Evolutionary conservation across 495 filamentous ascomycete species (phyloP).

Genomic region (Melanomma pulvis-pyrius): DNA sequence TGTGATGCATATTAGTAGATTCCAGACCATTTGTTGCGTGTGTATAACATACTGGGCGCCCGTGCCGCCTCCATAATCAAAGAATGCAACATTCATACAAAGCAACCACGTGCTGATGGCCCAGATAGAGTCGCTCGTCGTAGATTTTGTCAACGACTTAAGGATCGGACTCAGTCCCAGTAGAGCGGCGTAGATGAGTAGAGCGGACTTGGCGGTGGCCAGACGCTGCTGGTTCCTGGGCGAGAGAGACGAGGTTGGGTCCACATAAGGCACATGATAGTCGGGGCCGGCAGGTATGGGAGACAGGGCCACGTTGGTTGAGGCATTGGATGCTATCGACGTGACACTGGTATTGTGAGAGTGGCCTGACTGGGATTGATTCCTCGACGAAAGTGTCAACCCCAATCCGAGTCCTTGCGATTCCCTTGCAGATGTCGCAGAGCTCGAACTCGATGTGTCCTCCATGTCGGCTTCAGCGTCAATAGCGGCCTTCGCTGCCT

Average conservation of each 20-base stretch:
- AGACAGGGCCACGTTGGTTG: conserved; percentile 10
- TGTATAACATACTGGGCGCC: conserved; percentile 54
- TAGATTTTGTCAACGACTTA: conserved; percentile 89
- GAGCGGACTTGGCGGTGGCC: conserved; percentile 80
- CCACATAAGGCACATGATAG: conserved; percentile 39
- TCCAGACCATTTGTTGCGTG: conserved; percentile 21
- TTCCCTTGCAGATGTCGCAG: conserved; percentile 20
- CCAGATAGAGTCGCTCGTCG: conserved; percentile 91
- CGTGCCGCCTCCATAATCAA: conserved; percentile 82
- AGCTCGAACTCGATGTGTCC: conserved; percentile 22
- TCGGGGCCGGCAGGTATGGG: conserved; percentile 10
- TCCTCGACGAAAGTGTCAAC: background rate
- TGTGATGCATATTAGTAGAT: conserved; percentile 37
- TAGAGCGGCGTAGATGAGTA: conserved; percentile 89
- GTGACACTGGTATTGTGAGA: conserved; percentile 33
- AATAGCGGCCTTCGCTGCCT: conserved; percentile 38
- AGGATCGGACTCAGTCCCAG: conserved; percentile 91
- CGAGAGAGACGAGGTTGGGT: conserved; percentile 50
- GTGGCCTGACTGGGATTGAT: conserved; percentile 1
- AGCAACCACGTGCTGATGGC: conserved; percentile 91
- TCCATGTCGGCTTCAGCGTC: conserved; percentile 5
- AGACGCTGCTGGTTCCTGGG: conserved; percentile 68
- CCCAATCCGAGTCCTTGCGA: conserved; percentile 29
- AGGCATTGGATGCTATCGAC: conserved; percentile 26
- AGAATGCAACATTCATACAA: conserved; percentile 94